Evolutionary conservation across 225 moss, liverwort and hornwort species (phyloP).

Genomic region (Rhytidiadelphus loreus): DNA sequence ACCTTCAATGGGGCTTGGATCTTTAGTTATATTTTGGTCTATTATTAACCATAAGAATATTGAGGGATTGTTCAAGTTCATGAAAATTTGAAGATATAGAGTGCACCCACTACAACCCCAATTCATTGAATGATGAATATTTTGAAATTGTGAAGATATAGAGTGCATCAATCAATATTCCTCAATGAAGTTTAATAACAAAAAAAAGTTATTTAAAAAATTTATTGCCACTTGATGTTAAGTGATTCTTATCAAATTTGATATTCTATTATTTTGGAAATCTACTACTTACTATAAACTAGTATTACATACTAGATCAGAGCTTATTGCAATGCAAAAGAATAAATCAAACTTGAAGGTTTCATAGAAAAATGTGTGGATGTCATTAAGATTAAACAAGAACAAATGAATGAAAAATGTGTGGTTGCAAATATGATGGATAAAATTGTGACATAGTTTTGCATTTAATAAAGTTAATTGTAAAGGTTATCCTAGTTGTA

Average conservation of each 20-base stretch:
- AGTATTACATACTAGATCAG: background rate
- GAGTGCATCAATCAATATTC: background rate
- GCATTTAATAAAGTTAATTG: too few relatives aligned
- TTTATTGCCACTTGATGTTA: too few relatives aligned
- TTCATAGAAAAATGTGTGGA: background rate
- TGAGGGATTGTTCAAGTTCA: background rate
- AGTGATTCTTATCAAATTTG: background rate
- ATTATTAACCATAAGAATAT: background rate
- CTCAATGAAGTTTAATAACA: background rate
- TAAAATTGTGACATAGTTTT: background rate
- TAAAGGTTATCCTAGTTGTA: too few relatives aligned
- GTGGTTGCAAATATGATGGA: background rate
- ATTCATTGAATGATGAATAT: too few relatives aligned
- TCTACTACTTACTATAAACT: background rate
- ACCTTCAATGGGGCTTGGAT: background rate
- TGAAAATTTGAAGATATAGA: background rate
- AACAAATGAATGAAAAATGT: background rate
- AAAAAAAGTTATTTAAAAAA: background rate
- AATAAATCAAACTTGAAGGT: background rate
- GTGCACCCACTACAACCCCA: background rate
- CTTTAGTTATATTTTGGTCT: background rate
- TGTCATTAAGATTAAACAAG: too few relatives aligned
- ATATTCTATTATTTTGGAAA: background rate
- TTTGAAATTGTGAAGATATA: background rate
- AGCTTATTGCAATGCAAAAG: background rate